Percentiles rank a stretch among this genome's conserved stretches.
phyloP scores from a whole-genome alignment of 176 grass and related monocot species.

The Musa acuminata region DNA sequence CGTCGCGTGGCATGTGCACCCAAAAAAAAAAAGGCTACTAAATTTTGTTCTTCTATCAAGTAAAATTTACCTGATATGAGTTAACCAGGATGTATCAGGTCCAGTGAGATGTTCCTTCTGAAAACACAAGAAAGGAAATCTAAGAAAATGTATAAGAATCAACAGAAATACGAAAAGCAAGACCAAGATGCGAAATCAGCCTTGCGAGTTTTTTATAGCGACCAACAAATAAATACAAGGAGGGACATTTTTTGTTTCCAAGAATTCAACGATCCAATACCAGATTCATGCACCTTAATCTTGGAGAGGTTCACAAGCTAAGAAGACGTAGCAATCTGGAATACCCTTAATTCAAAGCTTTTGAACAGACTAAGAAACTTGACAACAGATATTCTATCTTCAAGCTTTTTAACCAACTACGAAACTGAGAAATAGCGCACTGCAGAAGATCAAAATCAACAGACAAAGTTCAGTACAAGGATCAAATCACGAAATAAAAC shows the following conservation, averaged over 20 bases:
- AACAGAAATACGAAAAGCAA: neutral
- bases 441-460: no score
- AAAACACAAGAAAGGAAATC: neutral
- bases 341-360: neutral
- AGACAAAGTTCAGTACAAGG: no score
- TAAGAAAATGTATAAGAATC: neutral
- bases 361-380: no score
- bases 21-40: no score
- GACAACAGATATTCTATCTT: neutral
- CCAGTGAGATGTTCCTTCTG: no score
- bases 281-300: neutral
- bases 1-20: neutral
- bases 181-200: neutral
- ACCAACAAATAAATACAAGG: conserved; percentile 16
- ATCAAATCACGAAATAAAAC: no score
- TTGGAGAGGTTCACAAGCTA: neutral
- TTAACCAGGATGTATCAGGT: no score
- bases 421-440: no score
- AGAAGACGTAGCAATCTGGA: no score
- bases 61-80: neutral
- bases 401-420: no score
- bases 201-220: conserved; percentile 9
- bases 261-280: neutral
- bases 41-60: no score
- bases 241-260: neutral